Percentiles rank a stretch among this genome's conserved stretches.
These are phyloP conservation scores for Acacia crassicarpa DNA, from an alignment of 306 rosid genomes.

Conservation along the genomic window DNA sequence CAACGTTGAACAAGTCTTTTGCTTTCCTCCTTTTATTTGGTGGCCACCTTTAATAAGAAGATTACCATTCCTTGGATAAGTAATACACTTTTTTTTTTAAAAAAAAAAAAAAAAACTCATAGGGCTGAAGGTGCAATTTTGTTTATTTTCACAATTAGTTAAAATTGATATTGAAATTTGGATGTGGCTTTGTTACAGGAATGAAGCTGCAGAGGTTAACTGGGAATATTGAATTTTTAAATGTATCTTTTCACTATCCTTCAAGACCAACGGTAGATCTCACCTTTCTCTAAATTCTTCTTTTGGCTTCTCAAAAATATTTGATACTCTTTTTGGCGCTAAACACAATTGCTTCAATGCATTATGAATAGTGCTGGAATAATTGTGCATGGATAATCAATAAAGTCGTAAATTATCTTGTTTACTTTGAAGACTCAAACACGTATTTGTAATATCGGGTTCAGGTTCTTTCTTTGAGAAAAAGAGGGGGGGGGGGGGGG, in stretches of 20 bases:
- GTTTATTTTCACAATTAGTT: constrained; percentile 6
- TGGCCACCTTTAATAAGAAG: not conserved
- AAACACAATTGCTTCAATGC: constrained; percentile 10
- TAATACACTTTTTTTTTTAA: too few relatives aligned
- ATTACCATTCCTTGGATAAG: constrained; percentile 8
- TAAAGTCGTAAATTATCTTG: too few relatives aligned
- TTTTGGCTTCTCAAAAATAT: constrained; percentile 20
- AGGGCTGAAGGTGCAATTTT: constrained; percentile 16
- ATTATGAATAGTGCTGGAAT: not conserved
- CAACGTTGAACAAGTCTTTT: constrained; percentile 24
- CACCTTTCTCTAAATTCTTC: constrained; percentile 30
- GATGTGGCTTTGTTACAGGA: constrained; percentile 52
- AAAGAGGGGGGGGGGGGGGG: too few relatives aligned
- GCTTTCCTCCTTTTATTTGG: constrained; percentile 24
- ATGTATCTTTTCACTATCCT: constrained; percentile 82
- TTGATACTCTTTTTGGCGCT: not conserved
- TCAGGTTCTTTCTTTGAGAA: too few relatives aligned
- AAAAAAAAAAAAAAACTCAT: not conserved
- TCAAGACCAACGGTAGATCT: constrained; percentile 75
- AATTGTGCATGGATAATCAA: too few relatives aligned
- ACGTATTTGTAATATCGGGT: too few relatives aligned
- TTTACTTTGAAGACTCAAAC: too few relatives aligned
- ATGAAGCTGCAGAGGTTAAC: constrained; percentile 56
- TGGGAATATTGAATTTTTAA: constrained; percentile 69
- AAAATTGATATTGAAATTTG: constrained; percentile 20